These are phyloP conservation scores for Lasiodiplodia citricola DNA, from an alignment of 2,329 filamentous ascomycete species.

Conservation along the genomic window DNA sequence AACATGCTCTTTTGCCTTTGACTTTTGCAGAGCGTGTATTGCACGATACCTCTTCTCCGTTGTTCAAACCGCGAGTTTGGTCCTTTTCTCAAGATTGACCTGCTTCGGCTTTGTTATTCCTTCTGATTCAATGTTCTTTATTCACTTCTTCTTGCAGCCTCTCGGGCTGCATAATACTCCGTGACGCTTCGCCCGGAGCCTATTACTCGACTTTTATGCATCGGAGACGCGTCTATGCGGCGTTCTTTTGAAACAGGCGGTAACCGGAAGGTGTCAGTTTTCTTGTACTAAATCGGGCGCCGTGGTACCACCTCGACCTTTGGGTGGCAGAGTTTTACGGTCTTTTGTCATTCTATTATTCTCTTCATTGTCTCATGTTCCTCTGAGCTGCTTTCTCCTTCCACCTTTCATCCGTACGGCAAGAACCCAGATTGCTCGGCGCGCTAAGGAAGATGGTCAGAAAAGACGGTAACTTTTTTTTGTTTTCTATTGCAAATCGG, in stretches of 20 bases:
- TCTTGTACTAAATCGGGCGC: neutral
- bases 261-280: neutral
- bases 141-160: neutral
- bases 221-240: neutral
- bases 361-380: neutral
- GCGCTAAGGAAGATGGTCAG: no score
- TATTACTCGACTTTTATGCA: neutral
- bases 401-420: neutral
- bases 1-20: conserved; percentile 7
- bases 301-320: neutral
- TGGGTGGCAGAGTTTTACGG: neutral
- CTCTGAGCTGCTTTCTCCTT: neutral
- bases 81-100: neutral
- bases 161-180: neutral
- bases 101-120: neutral
- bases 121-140: neutral
- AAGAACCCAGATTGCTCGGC: no score
- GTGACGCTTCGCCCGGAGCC: neutral
- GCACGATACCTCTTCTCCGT: conserved; percentile 23
- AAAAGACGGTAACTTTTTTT: no score
- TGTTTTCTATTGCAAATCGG: no score
- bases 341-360: neutral
- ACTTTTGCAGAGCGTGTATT: conserved; percentile 17
- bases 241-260: neutral
- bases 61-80: neutral